These are phyloP conservation scores for Ammopiptanthus mongolicus DNA, from an alignment of 306 rosid genomes.

Conservation along the genomic window DNA sequence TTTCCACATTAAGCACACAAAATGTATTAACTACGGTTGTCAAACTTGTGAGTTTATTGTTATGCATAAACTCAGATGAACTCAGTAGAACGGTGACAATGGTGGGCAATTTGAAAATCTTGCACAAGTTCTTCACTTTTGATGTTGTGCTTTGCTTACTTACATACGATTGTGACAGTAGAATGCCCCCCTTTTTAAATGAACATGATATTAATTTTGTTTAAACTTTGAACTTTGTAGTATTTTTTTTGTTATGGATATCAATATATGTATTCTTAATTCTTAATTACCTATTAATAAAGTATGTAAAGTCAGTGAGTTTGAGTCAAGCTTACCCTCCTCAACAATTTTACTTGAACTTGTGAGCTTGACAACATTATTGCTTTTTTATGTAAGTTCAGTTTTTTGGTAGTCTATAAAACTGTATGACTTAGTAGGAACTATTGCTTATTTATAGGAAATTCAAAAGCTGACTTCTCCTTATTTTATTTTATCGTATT, in stretches of 20 bases:
- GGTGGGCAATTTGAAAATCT: not conserved
- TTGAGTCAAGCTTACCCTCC: not conserved
- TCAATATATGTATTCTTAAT: not conserved
- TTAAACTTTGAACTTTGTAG: not conserved
- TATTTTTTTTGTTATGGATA: constrained; percentile 1
- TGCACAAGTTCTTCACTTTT: not conserved
- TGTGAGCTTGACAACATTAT: not conserved
- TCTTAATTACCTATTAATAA: not conserved
- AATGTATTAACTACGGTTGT: not conserved
- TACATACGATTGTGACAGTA: not conserved
- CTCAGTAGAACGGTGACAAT: not conserved
- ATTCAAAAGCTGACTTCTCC: not conserved
- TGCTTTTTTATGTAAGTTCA: not conserved
- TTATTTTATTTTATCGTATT: not conserved
- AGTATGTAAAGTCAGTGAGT: not conserved
- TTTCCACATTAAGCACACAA: not conserved
- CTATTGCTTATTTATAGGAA: not conserved
- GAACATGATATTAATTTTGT: not conserved
- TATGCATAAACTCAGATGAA: not conserved
- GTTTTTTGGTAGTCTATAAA: not conserved
- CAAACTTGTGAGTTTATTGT: not conserved
- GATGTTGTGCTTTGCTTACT: not conserved
- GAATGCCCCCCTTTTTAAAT: not conserved
- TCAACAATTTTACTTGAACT: not conserved
- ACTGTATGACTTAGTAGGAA: not conserved